Evolutionary conservation across 345 rosid species (phyloP).

Genomic region (Geranium brycei): DNA sequence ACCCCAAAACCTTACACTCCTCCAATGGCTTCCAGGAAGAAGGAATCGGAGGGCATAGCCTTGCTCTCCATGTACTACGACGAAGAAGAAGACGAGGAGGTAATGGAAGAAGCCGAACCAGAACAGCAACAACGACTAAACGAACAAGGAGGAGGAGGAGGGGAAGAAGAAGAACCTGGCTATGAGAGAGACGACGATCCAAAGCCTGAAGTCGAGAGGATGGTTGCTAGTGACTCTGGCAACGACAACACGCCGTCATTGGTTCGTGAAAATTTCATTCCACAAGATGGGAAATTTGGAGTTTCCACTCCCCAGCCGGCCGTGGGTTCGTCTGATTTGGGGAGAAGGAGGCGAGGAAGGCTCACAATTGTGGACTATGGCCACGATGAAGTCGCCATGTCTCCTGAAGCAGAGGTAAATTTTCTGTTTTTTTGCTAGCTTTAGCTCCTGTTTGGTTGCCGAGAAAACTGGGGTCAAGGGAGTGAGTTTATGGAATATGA

Average conservation of each 20-base stretch:
- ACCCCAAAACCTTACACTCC: no score
- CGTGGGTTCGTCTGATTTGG: constrained; percentile 10
- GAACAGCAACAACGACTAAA: background rate
- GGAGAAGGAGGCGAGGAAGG: constrained; percentile 20
- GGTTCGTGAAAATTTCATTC: no score
- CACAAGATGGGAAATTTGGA: no score
- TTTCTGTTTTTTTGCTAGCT: background rate
- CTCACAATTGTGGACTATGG: constrained; percentile 53
- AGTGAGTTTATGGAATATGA: no score
- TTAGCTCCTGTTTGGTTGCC: no score
- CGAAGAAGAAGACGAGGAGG: constrained; percentile 54
- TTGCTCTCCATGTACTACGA: constrained; percentile 70
- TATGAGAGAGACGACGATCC: no score
- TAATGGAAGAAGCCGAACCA: constrained; percentile 48
- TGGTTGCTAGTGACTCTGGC: constrained; percentile 13
- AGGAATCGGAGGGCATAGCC: constrained; percentile 68
- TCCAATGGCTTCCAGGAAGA: constrained; percentile 55
- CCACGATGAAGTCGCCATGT: constrained; percentile 55
- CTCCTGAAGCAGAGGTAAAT: constrained; percentile 54
- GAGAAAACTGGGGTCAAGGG: no score
- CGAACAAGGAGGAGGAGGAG: constrained; percentile 14
- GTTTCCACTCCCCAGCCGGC: no score
- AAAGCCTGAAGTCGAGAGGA: background rate
- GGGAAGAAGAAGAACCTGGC: no score
- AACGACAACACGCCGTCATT: no score